These are phyloP conservation scores for Chlorella sp. DNA, from an alignment of 139 green algal genomes.

Conservation along the genomic window DNA sequence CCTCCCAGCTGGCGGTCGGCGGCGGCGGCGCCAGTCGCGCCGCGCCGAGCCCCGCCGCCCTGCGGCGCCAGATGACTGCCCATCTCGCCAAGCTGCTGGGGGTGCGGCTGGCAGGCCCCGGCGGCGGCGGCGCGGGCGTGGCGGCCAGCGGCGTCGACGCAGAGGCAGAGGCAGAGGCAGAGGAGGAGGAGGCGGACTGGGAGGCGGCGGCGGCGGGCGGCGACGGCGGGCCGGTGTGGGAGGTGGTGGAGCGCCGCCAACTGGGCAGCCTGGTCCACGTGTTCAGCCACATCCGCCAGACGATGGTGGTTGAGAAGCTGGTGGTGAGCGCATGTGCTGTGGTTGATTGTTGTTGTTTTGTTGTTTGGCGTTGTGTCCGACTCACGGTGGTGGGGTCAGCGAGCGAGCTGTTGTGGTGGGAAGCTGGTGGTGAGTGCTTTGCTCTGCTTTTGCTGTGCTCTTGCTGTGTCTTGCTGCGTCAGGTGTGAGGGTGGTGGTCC, in stretches of 20 bases:
- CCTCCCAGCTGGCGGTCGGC: constrained; percentile 34
- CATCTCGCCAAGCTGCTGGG: constrained; percentile 28
- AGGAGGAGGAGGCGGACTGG: constrained; percentile 50
- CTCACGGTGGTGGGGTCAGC: too few relatives aligned
- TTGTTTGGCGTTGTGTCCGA: too few relatives aligned
- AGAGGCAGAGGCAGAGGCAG: neutral
- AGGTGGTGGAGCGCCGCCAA: constrained; percentile 33
- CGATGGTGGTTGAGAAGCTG: constrained; percentile 53
- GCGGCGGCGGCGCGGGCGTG: neutral
- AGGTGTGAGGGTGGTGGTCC: too few relatives aligned
- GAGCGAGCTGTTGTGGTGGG: too few relatives aligned
- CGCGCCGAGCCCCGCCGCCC: neutral
- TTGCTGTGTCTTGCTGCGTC: too few relatives aligned
- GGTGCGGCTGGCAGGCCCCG: neutral
- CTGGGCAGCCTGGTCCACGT: constrained; percentile 58
- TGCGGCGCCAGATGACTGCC: constrained; percentile 5
- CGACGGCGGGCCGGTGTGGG: constrained; percentile 44
- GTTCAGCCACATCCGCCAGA: constrained; percentile 76
- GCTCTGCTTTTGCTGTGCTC: too few relatives aligned
- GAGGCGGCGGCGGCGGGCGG: constrained; percentile 40
- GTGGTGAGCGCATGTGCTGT: too few relatives aligned
- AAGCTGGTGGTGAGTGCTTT: too few relatives aligned
- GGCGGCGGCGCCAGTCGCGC: neutral
- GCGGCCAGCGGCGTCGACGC: neutral
- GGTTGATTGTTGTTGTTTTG: too few relatives aligned